A percentile compares a stretch with the other conserved stretches of the same genome.
Conservation (phyloP, 331 rosid genomes). For the Dryas integrifolia region DNA sequence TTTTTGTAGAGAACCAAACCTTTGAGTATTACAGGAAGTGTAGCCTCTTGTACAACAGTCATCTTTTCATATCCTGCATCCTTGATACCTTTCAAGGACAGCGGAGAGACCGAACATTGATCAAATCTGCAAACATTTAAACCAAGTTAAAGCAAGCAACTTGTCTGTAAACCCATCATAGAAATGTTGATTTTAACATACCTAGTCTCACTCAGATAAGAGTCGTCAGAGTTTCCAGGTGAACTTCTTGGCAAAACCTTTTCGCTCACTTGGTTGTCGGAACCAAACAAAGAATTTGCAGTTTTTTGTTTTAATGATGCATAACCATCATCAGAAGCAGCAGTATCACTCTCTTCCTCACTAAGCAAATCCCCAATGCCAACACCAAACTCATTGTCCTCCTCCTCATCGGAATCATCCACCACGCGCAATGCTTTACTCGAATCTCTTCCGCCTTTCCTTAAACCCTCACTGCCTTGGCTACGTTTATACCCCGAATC, state of each 20-base stretch:
- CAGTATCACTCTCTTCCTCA: conserved; percentile 51
- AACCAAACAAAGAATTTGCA: conserved; percentile 45
- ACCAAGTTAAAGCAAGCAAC: conserved; percentile 27
- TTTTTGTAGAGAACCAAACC: conserved; percentile 43
- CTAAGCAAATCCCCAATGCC: conserved; percentile 42
- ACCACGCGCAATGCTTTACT: conserved; percentile 22
- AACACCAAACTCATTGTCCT: conserved; percentile 24
- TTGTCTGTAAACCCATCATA: neutral
- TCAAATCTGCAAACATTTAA: conserved; percentile 61
- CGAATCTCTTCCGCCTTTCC: conserved; percentile 29
- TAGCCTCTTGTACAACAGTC: conserved; percentile 97
- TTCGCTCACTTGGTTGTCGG: conserved; percentile 24
- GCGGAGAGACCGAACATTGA: conserved; percentile 64
- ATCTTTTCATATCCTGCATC: conserved; percentile 91
- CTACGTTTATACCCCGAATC: conserved; percentile 15
- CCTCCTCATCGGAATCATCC: conserved; percentile 36
- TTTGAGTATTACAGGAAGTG: conserved; percentile 81
- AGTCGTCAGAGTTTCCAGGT: conserved; percentile 49
- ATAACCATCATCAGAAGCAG: conserved; percentile 27
- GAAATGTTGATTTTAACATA: conserved; percentile 18
- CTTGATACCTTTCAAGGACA: conserved; percentile 82
- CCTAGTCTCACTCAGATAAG: conserved; percentile 82
- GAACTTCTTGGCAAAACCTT: conserved; percentile 34
- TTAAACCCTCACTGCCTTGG: conserved; percentile 20
- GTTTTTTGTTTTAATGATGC: conserved; percentile 34